phyloP scores from a whole-genome alignment of 441 rosid genomes.

The Rhodomyrtus psidioides region DNA sequence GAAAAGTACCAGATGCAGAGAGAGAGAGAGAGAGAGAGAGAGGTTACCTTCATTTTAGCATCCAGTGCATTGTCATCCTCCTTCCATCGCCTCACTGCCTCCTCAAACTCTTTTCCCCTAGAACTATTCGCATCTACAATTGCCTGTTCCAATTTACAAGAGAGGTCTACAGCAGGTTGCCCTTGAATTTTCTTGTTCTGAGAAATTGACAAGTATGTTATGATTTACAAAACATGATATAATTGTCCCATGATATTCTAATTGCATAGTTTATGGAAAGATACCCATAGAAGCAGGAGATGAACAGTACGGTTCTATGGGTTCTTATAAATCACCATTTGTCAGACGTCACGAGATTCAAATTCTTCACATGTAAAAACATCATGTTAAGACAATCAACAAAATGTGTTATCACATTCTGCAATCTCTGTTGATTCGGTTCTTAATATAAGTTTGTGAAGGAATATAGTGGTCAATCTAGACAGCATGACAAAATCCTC shows the following conservation, averaged over 20 bases:
- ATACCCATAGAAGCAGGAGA: neutral
- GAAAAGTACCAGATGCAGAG: neutral
- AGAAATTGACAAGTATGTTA: constrained; percentile 7
- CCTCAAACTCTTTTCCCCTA: constrained; percentile 34
- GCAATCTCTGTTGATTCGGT: neutral
- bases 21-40: neutral
- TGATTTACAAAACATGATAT: neutral
- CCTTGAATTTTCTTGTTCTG: constrained; percentile 42
- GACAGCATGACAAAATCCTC: neutral
- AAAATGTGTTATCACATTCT: neutral
- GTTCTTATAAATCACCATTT: neutral
- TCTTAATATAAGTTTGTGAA: neutral
- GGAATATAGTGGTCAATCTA: neutral
- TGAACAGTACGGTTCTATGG: neutral
- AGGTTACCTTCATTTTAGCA: constrained; percentile 61
- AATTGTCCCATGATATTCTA: neutral
- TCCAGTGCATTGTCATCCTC: constrained; percentile 59
- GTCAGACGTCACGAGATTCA: neutral
- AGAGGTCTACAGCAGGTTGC: constrained; percentile 18
- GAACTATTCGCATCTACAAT: constrained; percentile 28
- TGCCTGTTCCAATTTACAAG: constrained; percentile 31
- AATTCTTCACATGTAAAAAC: neutral
- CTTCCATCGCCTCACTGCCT: constrained; percentile 40
- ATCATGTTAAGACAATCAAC: neutral
- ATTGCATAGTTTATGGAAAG: neutral